Conservation (phyloP, 2,329 filamentous ascomycete species). For the Lachnellula willkommii region DNA sequence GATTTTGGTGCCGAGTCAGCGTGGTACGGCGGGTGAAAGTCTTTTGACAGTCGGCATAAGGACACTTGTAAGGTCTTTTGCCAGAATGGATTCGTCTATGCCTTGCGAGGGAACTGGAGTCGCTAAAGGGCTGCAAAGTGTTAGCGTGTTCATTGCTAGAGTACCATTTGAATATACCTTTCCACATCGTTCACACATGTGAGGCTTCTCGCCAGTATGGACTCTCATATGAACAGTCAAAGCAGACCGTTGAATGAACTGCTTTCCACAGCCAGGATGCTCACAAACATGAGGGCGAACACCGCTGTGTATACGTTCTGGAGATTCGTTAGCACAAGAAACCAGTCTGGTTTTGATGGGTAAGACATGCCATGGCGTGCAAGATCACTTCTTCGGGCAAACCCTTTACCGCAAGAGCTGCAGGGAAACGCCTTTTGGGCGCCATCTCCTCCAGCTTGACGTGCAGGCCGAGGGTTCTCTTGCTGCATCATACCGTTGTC, state of each 20-base stretch:
- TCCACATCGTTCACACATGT: conserved; percentile 93
- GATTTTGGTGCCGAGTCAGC: conserved; percentile 89
- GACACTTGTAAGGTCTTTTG: conserved; percentile 94
- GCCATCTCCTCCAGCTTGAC: conserved; percentile 18
- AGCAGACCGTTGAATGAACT: conserved; percentile 94
- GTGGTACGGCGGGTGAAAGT: conserved; percentile 96
- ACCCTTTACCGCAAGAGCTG: conserved; percentile 83
- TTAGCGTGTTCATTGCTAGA: conserved; percentile 22
- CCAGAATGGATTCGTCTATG: conserved; percentile 94
- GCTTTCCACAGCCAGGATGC: conserved; percentile 81
- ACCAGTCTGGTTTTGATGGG: not conserved
- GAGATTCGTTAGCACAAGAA: conserved; percentile 9
- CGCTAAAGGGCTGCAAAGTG: conserved; percentile 74
- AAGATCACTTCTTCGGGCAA: conserved; percentile 88
- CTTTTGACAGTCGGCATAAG: conserved; percentile 95
- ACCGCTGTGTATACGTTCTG: conserved; percentile 93
- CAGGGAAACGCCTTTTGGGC: conserved; percentile 74
- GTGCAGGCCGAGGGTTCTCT: conserved; percentile 17
- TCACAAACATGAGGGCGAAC: conserved; percentile 90
- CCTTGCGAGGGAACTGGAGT: conserved; percentile 87
- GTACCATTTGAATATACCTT: conserved; percentile 58
- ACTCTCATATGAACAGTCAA: conserved; percentile 92
- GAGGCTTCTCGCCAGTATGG: conserved; percentile 96
- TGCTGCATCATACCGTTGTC: conserved; percentile 30
- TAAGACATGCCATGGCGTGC: conserved; percentile 77